phyloP scores from a whole-genome alignment of 2,329 filamentous ascomycete species.

The Cryphonectria radicalis region DNA sequence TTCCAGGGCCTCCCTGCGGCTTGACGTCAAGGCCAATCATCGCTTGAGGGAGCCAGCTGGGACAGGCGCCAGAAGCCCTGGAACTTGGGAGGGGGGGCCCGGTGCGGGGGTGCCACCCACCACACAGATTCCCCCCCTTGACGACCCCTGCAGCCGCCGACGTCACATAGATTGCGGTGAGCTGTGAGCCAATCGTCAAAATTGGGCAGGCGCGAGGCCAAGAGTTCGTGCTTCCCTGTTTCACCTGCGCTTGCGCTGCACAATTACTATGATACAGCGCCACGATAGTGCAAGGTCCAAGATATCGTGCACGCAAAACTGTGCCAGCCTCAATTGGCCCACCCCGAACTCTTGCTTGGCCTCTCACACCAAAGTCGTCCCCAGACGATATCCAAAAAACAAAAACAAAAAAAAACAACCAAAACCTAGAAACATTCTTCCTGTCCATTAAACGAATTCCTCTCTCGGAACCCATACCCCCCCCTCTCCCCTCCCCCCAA shows the following conservation, averaged over 20 bases:
- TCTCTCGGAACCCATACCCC: neutral
- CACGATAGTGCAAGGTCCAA: neutral
- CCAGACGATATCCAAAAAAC: neutral
- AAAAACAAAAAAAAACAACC: too few relatives aligned
- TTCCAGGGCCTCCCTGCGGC: neutral
- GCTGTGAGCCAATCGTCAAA: slow-evolving; percentile 18
- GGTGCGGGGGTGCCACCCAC: neutral
- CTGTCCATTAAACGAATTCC: neutral
- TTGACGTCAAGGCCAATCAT: slow-evolving; percentile 12
- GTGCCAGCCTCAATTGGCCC: neutral
- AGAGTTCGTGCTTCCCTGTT: slow-evolving; percentile 6
- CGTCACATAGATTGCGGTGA: slow-evolving; percentile 17
- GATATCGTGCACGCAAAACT: neutral
- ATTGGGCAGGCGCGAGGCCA: slow-evolving; percentile 10
- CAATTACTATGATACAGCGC: neutral
- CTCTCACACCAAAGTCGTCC: neutral
- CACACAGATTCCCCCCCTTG: neutral
- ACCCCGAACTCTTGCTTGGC: neutral
- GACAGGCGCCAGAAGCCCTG: neutral
- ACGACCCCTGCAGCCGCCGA: slow-evolving; percentile 23
- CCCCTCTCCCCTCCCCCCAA: too few relatives aligned
- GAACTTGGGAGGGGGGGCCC: too few relatives aligned
- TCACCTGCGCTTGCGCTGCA: slow-evolving; percentile 14
- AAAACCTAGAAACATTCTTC: neutral
- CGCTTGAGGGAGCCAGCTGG: neutral